Evolutionary conservation across 225 moss, liverwort and hornwort genomes (phyloP), one percentile per base, ranked within the genome.

Genomic region (Antitrichia curtipendula): DNA sequence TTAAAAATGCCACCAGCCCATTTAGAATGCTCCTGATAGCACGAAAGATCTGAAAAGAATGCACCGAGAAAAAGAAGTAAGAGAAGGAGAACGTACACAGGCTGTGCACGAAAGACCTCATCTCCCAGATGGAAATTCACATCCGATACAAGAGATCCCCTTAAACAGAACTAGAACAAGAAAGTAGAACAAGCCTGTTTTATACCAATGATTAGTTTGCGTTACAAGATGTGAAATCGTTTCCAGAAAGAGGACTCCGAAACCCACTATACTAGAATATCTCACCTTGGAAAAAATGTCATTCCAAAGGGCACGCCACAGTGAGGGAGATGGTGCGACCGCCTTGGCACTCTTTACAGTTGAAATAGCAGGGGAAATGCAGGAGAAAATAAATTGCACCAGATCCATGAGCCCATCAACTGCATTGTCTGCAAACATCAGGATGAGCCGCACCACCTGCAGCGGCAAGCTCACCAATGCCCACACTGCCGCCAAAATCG

Each of bases 251-350:
- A 71, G 40, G 24, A 47, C 38, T 54, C 61, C 36, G 16, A 75
- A 88, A 80, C 60, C 60, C 68, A 68, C 59, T 82, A 29, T 62
- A 50, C 38, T n/a, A 82, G 85, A 72, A 78, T 27, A 86, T 45
- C 78, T 81, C 68, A 95, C 96, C 94, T 96, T 96, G n/a, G 95
- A 93, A 78, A 97, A 91, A 75, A 96, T 93, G 52, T 96, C 94
- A 78, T 96, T 96, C 93, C 96, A 93, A 61, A 95, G 92, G 81
- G 93, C 92, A 91, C 95, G 95, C 96, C 96, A 94, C 72, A 95
- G 74, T 22, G 96, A 97, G 63, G 96, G 96, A 88, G 93, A 90
- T 88, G 96, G 95, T 64, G 95, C 74, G 59, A 91, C 93, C 43
- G 94, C 94, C 88, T 96, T 96, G 19, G 88, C 94, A 92, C 87